Base-by-base conservation (phyloP, 768 basidiomycete genomes). In the Piloderma croceum region DNA sequence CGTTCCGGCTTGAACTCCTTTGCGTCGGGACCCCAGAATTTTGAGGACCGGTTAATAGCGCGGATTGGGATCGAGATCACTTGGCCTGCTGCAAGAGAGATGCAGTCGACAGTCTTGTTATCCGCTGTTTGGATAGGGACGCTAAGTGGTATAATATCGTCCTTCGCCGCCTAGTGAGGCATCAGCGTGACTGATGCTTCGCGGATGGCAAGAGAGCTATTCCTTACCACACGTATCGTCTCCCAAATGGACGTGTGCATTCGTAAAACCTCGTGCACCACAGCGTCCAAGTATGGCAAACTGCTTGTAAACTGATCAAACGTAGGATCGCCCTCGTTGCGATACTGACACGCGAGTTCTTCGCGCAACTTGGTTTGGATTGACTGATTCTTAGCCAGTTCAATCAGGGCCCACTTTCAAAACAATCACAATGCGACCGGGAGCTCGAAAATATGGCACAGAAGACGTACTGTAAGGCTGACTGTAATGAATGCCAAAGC, bases 21-120 rank as follows among this genome's bases (percentile, higher is more conserved):
- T n/a, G 71, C 68, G 29, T 70, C 65, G 2, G 56, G 36, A 5
- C 77, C 76, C 68, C 73, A 77, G 18, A 71, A 44, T 3, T 44
- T 52, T 18, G 55, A 49, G 3, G 67, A 64, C 10, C 56, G 48
- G 48, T 77, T 74, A 22, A 77, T 58, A 34, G 49, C 51, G 15
- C 52, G 46, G 32, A 73, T 59, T 0, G 72, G 65, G 4, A 70
- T 50, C 5, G 56, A 55, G 11, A 77, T 45, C 4, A 46, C 35
- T 1, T 67, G 62, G 17, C 69, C 71, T 39, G 65, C 63, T 1
- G 70, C 43, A n/a, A 74, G 54, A 11, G 42, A 45, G 17, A 73
- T 48, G n/a, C n/a, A n/a, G n/a, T n/a, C n/a, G n/a, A n/a, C n/a
- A n/a, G n/a, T n/a, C n/a, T n/a, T n/a, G n/a, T 10, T 49, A 4